A percentile compares a stretch with the other conserved stretches of the same genome.
These are phyloP conservation scores for Zygosaccharomyces sapae DNA, from an alignment of 1,139 yeast species.

Conservation along the genomic window DNA sequence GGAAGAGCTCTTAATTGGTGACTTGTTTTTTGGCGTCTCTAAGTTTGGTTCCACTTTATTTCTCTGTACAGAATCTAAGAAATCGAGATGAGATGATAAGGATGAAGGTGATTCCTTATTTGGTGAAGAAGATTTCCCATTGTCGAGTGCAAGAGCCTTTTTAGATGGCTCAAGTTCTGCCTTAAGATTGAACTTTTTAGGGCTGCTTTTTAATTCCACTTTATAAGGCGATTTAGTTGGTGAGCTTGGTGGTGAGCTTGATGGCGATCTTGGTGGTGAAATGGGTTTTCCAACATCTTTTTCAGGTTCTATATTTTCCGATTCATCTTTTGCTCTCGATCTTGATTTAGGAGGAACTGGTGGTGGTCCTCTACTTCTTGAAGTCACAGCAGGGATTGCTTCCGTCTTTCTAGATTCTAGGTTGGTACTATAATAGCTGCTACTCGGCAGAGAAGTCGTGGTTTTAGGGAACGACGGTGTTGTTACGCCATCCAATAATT, in stretches of 20 bases:
- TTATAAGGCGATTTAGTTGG: neutral
- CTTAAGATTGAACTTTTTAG: neutral
- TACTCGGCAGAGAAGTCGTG: constrained; percentile 7
- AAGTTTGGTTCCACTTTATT: constrained; percentile 12
- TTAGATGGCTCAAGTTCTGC: neutral
- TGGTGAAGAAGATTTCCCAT: neutral
- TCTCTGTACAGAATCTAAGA: constrained; percentile 24
- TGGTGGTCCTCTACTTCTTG: neutral
- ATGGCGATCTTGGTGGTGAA: neutral
- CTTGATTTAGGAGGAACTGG: constrained; percentile 4
- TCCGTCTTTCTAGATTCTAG: neutral
- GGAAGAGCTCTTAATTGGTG: neutral
- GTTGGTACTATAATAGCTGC: neutral
- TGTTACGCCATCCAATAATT: neutral
- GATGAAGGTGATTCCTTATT: neutral
- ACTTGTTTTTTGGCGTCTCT: neutral
- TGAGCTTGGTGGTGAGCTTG: neutral
- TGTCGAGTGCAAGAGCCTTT: neutral
- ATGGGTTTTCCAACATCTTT: neutral
- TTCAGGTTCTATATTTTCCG: neutral
- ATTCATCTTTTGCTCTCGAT: neutral
- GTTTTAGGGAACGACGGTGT: neutral
- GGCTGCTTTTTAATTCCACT: neutral
- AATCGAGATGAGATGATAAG: constrained; percentile 16
- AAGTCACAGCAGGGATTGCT: neutral